Percentiles rank a stretch among this genome's conserved stretches.
Evolutionary conservation across 1,284 basidiomycete species (phyloP).

Genomic region (Thecaphora thlaspeos): DNA sequence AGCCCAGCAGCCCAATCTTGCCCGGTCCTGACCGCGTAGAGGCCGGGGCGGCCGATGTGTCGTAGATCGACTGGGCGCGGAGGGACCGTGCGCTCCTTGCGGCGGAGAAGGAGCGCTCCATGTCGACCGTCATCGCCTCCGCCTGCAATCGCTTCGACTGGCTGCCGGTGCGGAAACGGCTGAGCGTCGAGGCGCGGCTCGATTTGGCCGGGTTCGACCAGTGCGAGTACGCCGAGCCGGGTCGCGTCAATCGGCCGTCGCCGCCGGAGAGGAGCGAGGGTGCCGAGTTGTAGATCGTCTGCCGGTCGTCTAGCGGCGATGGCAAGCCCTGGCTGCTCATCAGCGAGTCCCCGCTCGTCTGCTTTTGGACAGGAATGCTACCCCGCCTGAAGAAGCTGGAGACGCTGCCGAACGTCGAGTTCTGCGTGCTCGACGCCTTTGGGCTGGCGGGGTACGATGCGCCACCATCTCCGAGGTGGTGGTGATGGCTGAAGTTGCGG

Average conservation of each 20-base stretch:
- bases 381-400: slow-evolving; percentile 5
- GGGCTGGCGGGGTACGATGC: slow-evolving; percentile 4
- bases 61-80: slow-evolving; percentile 19
- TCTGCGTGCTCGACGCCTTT: slow-evolving; percentile 12
- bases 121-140: slow-evolving; percentile 10
- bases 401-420: slow-evolving; percentile 16
- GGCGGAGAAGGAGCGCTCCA: slow-evolving; percentile 24
- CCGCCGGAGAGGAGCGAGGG: slow-evolving; percentile 26
- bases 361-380: not conserved
- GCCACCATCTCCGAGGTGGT: slow-evolving; percentile 1
- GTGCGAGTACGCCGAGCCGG: slow-evolving; percentile 20
- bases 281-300: not conserved
- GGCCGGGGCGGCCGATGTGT: not conserved
- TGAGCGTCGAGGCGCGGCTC: slow-evolving; percentile 18
- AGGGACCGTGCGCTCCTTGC: slow-evolving; percentile 24
- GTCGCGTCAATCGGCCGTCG: slow-evolving; percentile 22
- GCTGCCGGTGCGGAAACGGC: slow-evolving; percentile 20
- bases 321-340: not conserved
- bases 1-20: no score
- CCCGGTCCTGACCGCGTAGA: not conserved
- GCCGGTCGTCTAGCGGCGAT: not conserved
- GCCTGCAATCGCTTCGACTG: slow-evolving; percentile 14
- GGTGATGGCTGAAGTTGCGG: no score
- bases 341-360: not conserved
- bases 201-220: slow-evolving; percentile 16